Evolutionary conservation across 2,329 filamentous ascomycete species (phyloP).

Genomic region (Harringtonia lauricola): DNA sequence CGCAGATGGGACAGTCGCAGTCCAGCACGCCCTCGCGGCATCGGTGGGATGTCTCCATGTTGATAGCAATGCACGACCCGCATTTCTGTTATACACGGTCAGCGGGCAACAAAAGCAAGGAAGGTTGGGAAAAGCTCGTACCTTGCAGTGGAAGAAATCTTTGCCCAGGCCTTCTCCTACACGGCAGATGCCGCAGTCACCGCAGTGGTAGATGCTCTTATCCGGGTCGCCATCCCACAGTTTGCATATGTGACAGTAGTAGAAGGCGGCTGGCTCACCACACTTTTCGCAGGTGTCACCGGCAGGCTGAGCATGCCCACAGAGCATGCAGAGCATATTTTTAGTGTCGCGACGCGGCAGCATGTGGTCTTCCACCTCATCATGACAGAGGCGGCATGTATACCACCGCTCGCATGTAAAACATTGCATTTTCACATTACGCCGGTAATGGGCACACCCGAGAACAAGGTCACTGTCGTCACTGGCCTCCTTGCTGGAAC

Average conservation of each 20-base stretch:
- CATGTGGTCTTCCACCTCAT: conserved; percentile 66
- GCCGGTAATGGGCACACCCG: conserved; percentile 86
- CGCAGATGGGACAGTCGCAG: conserved; percentile 92
- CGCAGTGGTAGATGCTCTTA: conserved; percentile 92
- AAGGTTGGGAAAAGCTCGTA: conserved; percentile 24
- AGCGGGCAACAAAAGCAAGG: conserved; percentile 1
- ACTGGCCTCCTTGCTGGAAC: conserved; percentile 15
- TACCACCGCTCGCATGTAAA: conserved; percentile 86
- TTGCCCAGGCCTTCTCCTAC: conserved; percentile 86
- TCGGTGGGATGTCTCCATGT: conserved; percentile 73
- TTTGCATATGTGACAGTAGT: conserved; percentile 92
- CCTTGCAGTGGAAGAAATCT: conserved; percentile 98
- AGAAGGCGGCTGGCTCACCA: conserved; percentile 66
- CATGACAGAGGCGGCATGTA: conserved; percentile 89
- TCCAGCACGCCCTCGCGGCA: conserved; percentile 93
- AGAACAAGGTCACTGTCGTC: conserved; percentile 29
- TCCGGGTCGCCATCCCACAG: conserved; percentile 89
- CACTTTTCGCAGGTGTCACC: conserved; percentile 70
- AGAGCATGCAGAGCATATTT: conserved; percentile 97
- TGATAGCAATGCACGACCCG: conserved; percentile 87
- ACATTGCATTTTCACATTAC: conserved; percentile 94
- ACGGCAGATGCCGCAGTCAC: conserved; percentile 90
- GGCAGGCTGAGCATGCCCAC: conserved; percentile 72
- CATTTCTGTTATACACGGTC: conserved; percentile 52
- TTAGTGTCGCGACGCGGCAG: conserved; percentile 75